Evolutionary conservation across 2,329 filamentous ascomycete genomes (phyloP).

Genomic region (Ploettnerulaceae sp.): DNA sequence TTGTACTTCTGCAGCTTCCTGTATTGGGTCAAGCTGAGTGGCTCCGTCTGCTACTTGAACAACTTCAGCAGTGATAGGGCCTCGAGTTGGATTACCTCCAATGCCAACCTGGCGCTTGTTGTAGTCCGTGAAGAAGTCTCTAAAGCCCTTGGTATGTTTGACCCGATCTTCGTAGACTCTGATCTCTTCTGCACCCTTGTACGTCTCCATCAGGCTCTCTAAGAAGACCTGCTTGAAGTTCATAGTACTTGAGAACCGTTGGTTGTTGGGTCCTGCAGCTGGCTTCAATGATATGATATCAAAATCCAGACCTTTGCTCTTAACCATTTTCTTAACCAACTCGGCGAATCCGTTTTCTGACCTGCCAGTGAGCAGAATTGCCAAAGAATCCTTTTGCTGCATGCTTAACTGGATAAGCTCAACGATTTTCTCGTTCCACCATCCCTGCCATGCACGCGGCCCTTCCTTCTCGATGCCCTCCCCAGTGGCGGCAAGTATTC

Average conservation of each 20-base stretch:
- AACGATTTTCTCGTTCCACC: slow-evolving; percentile 93
- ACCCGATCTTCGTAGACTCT: slow-evolving; percentile 65
- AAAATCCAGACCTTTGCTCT: slow-evolving; percentile 74
- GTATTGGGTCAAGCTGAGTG: slow-evolving; percentile 68
- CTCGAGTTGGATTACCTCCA: slow-evolving; percentile 50
- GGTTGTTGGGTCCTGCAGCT: slow-evolving; percentile 69
- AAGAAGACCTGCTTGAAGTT: slow-evolving; percentile 88
- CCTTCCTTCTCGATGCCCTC: slow-evolving; percentile 80
- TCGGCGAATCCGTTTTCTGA: slow-evolving; percentile 72
- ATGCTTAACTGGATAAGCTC: slow-evolving; percentile 77
- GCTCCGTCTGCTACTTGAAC: slow-evolving; percentile 77
- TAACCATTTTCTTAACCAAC: slow-evolving; percentile 75
- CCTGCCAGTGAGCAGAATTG: slow-evolving; percentile 82
- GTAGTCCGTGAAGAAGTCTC: slow-evolving; percentile 75
- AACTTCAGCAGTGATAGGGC: slow-evolving; percentile 70
- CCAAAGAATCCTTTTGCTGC: slow-evolving; percentile 78
- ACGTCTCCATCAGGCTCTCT: slow-evolving; percentile 76
- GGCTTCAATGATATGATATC: slow-evolving; percentile 89
- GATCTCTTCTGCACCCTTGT: slow-evolving; percentile 76
- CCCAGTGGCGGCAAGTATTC: slow-evolving; percentile 81
- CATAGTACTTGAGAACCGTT: slow-evolving; percentile 80
- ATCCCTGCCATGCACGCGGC: slow-evolving; percentile 77
- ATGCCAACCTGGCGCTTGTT: slow-evolving; percentile 53
- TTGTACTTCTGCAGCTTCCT: slow-evolving; percentile 79
- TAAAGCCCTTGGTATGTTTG: slow-evolving; percentile 72